phyloP scores from a whole-genome alignment of 768 basidiomycete species.

The Nevesoporus exiguus region DNA sequence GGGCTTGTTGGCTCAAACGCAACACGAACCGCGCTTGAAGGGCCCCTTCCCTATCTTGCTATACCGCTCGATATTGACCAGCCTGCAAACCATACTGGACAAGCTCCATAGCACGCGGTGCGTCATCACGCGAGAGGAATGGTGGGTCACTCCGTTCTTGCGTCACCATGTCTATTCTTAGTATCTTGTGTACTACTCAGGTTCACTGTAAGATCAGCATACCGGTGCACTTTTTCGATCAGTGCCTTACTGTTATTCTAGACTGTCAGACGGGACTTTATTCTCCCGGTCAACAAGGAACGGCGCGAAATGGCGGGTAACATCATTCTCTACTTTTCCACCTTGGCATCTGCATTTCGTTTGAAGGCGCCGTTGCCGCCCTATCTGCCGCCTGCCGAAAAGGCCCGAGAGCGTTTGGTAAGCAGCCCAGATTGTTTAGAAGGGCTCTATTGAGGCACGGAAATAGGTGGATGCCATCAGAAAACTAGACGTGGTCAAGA shows the following conservation, averaged over 20 bases:
- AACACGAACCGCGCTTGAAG: conserved; percentile 91
- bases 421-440: conserved; percentile 14
- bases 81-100: conserved; percentile 82
- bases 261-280: conserved; percentile 83
- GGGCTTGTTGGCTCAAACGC: conserved; percentile 80
- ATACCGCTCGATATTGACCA: conserved; percentile 80
- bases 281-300: conserved; percentile 85
- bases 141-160: conserved; percentile 45
- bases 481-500: conserved; percentile 82
- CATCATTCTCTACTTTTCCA: conserved; percentile 86
- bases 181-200: conserved; percentile 33
- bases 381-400: conserved; percentile 91
- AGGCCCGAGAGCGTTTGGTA: conserved; percentile 76
- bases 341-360: conserved; percentile 72
- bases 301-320: conserved; percentile 94
- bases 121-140: conserved; percentile 94
- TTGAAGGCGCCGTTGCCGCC: conserved; percentile 93
- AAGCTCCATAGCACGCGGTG: conserved; percentile 94
- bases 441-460: neutral
- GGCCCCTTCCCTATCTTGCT: conserved; percentile 88
- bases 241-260: conserved; percentile 27
- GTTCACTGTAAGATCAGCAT: conserved; percentile 58
- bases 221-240: neutral
- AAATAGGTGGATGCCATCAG: conserved; percentile 77
- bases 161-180: conserved; percentile 5